Evolutionary conservation across 2,329 filamentous ascomycete species (phyloP), one percentile per base, ranked within the genome.

Genomic region (Colletotrichum echinochloae): DNA sequence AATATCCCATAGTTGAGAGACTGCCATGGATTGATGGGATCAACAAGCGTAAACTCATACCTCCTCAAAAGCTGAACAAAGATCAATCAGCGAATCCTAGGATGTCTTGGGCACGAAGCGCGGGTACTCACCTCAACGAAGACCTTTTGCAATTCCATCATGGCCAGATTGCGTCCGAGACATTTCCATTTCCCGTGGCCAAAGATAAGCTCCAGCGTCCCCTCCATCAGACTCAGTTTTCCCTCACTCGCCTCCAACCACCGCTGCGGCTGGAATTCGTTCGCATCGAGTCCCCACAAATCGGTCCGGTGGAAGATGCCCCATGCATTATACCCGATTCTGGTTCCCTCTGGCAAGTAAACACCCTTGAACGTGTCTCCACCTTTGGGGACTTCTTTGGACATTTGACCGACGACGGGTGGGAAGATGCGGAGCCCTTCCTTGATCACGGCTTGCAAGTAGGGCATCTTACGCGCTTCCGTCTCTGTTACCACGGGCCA

Each of bases 361-460:
- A 76, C 57, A 1, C 79, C 81, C 46, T 78, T 77, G 20, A 82
- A 76, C 1, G 77, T 74, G 62, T 81, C 80, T 51, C 82, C 79
- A 1, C 33, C 44, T n/a, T 76, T 73, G 4, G 82, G 80, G n/a
- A 82, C 78, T 35, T 80, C 73, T 55, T 82, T 81, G 14, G 79
- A 74, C 78, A 83, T 80, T 37, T 81, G 75, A 0, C 80, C 79
- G 0, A 77, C 77, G 8, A 81, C 78, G 5, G 81, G 81, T 0
- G 81, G 80, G 60, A 78, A 79, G 49, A 82, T 81, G 11, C 82
- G 80, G 1, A 83, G 76, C 1, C 80, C 82, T 70, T 89, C 87
- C 37, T 84, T 82, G 73, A 89, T 85, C 37, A 86, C 80, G 0
- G 88, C 84, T 65, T 83, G 81, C 0, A 87, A 78, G 46, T 84